Evolutionary conservation across 148 eudicot genomes (phyloP).

Genomic region (Rhododendron henanense): DNA sequence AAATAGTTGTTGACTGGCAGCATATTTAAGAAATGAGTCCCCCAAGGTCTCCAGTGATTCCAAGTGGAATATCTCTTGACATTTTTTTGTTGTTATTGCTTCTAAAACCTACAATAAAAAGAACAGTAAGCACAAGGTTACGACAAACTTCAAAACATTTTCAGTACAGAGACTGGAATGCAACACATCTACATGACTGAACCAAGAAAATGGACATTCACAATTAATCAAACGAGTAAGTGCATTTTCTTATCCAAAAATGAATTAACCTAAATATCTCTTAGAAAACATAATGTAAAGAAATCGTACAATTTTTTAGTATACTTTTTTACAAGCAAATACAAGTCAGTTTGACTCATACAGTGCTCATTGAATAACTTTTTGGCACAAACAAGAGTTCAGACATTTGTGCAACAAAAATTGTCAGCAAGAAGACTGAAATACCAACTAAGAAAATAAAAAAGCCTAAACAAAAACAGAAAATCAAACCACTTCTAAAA

Average conservation of each 20-base stretch:
- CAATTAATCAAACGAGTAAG: neutral
- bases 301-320: neutral
- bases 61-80: conserved; percentile 67
- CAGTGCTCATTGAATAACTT: neutral
- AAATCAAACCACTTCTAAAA: neutral
- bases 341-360: neutral
- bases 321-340: neutral
- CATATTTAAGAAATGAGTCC: conserved; percentile 93
- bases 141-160: neutral
- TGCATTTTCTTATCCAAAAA: neutral
- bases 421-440: neutral
- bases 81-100: conserved; percentile 74
- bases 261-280: neutral
- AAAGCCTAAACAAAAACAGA: neutral
- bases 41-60: conserved; percentile 94
- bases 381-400: neutral
- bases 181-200: neutral
- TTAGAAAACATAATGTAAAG: neutral
- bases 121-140: neutral
- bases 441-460: neutral
- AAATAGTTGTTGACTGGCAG: conserved; percentile 65
- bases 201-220: neutral
- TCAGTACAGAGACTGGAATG: neutral
- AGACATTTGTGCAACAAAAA: neutral
- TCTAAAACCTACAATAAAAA: conserved; percentile 57